phyloP scores from a whole-genome alignment of 192 early-diverging fungal genomes.

The Coemansia sp. region DNA sequence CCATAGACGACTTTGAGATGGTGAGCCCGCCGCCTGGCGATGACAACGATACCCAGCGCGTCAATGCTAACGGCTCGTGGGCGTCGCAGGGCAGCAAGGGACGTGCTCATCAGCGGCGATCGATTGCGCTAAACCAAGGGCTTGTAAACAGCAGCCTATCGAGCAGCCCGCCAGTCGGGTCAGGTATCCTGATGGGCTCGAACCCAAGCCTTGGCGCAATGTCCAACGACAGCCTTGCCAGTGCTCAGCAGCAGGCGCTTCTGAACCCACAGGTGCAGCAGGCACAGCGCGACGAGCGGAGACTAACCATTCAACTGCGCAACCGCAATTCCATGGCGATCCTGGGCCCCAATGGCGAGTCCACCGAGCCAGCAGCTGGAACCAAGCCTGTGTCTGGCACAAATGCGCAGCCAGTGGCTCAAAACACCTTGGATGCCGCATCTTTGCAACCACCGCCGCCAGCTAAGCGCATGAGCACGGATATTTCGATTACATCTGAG shows the following conservation, averaged over 20 bases:
- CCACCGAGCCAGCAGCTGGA: neutral
- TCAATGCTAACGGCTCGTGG: constrained; percentile 14
- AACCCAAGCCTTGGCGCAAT: constrained; percentile 7
- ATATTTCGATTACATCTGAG: constrained; percentile 29
- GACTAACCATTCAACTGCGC: constrained; percentile 55
- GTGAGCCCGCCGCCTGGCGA: constrained; percentile 23
- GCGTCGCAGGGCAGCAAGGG: constrained; percentile 16
- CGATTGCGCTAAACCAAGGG: constrained; percentile 40
- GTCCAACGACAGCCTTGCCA: constrained; percentile 8
- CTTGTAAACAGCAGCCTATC: constrained; percentile 7
- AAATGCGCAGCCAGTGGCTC: neutral
- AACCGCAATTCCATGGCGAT: constrained; percentile 44
- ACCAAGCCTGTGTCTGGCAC: neutral
- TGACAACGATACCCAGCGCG: constrained; percentile 7
- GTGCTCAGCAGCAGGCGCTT: neutral
- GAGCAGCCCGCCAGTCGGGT: constrained; percentile 15
- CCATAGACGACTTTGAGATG: constrained; percentile 42
- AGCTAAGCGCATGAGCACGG: constrained; percentile 14
- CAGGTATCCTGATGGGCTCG: neutral
- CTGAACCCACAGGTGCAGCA: constrained; percentile 6
- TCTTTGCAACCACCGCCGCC: neutral
- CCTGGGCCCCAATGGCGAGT: neutral
- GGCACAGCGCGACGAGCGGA: constrained; percentile 34
- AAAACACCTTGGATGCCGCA: neutral
- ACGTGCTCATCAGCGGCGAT: constrained; percentile 31